A percentile compares a stretch with the other conserved stretches of the same genome.
Conservation (phyloP, 2,329 filamentous ascomycete genomes). For the Apiospora phragmitis region DNA sequence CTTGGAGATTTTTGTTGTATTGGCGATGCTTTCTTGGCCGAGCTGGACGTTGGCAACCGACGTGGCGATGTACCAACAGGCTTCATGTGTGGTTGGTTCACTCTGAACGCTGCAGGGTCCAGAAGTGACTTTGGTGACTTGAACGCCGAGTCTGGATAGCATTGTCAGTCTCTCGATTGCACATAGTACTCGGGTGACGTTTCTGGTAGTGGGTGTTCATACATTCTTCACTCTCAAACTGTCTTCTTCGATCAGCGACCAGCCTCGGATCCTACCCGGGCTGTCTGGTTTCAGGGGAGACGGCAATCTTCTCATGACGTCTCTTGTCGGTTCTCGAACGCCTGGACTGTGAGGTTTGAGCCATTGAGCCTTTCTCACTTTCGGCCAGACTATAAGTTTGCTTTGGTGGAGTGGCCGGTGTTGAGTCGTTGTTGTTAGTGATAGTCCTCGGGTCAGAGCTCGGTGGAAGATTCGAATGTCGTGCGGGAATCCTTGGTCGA, state of each 20-base stretch:
- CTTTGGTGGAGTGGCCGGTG: neutral
- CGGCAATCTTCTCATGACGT: conserved; percentile 4
- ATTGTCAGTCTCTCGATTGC: conserved; percentile 1
- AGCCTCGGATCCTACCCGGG: conserved; percentile 29
- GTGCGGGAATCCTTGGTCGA: conserved; percentile 11
- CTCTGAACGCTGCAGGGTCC: conserved; percentile 9
- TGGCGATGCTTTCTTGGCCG: conserved; percentile 11
- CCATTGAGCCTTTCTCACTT: neutral
- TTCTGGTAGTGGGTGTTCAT: neutral
- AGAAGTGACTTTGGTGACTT: conserved; percentile 12
- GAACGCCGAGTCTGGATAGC: conserved; percentile 18
- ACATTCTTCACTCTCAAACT: conserved; percentile 33
- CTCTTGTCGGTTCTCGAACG: conserved; percentile 13
- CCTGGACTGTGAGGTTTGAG: neutral
- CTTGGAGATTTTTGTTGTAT: neutral
- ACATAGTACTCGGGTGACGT: conserved; percentile 14
- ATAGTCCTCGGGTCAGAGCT: neutral
- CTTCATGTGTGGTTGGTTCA: neutral
- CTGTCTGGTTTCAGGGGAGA: conserved; percentile 19
- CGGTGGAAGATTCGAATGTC: neutral
- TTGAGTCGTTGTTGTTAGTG: neutral
- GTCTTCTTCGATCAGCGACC: conserved; percentile 31
- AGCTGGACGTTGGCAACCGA: conserved; percentile 14
- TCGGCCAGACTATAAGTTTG: neutral
- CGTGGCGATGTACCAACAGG: conserved; percentile 11